phyloP scores from a whole-genome alignment of 2,329 filamentous ascomycete species.

The Cladosporium oxysporum region DNA sequence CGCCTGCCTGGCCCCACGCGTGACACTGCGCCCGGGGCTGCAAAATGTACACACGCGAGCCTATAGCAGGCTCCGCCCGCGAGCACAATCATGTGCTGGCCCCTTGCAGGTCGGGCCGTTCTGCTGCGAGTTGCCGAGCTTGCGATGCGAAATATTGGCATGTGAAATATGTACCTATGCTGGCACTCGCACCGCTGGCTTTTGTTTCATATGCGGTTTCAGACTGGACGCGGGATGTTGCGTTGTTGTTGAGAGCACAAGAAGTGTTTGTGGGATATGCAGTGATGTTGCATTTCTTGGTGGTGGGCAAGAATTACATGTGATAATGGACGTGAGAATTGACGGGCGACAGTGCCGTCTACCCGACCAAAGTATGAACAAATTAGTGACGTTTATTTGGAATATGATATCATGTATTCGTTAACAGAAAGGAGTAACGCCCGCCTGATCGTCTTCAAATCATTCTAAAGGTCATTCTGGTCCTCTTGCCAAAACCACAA shows the following conservation, averaged over 20 bases:
- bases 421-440: neutral
- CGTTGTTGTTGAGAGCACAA: slow-evolving; percentile 22
- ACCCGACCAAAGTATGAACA: neutral
- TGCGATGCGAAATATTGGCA: neutral
- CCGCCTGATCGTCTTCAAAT: neutral
- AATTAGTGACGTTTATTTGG: neutral
- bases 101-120: slow-evolving; percentile 10
- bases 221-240: slow-evolving; percentile 16
- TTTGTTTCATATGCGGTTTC: slow-evolving; percentile 15
- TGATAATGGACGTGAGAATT: neutral
- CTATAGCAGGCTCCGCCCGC: neutral
- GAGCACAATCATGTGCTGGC: slow-evolving; percentile 8
- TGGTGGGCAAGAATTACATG: neutral
- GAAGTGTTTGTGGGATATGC: slow-evolving; percentile 21
- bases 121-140: neutral
- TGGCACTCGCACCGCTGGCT: neutral
- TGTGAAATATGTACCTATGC: neutral
- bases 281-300: neutral
- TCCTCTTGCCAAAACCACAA: slow-evolving; percentile 66
- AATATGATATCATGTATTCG: slow-evolving; percentile 1
- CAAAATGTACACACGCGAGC: slow-evolving; percentile 2
- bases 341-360: neutral
- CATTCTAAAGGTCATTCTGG: neutral
- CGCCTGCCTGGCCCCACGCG: neutral
- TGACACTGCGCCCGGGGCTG: slow-evolving; percentile 7